Evolutionary conservation across 345 rosid genomes (phyloP), one percentile per base, ranked within the genome.

Genomic region (Bruguiera parviflora): DNA sequence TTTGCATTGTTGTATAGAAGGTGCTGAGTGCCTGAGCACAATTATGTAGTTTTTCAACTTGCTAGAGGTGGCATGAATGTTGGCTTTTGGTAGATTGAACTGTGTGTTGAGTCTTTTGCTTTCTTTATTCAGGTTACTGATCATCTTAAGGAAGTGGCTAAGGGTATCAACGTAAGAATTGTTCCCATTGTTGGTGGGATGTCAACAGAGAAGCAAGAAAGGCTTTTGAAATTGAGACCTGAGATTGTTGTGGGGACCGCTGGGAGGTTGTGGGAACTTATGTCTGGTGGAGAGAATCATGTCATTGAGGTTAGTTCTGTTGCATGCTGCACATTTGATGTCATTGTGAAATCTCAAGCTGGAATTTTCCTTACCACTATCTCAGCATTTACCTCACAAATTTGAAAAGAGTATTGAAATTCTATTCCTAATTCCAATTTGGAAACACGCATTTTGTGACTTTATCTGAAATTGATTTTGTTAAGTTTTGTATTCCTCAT

Each of bases 141-240:
- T 69, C 99, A 95, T 85, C 86, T 95, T 51, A 88, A 85, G 85
- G 85, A 73, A 77, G 87, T 85, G 57, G 84, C 96, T 46, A 82
- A 77, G 70, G 81, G 79, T 81, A 82, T 91, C 24, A 75, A 73
- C 46, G 79, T 92, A 60, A 86, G 82, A 62, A 92, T 90, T 61
- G 89, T 90, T 82, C 87, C 99, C 49, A 85, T 95, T 79, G 96
- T 95, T 75, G 99, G 98, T 75, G 98, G 99, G 66, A 89, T 95
- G 86, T 87, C 98, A 39, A 70, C 92, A 24, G 96, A 90, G 65
- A 92, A 92, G 80, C 99, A 92, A 76, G 93, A 90, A 81, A 84
- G 99, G 62, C 89, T 92, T 70, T 62, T 95, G 33, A 87, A 86
- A 83, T 79, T 82, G 58, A 88, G 96, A 83, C 99, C 99, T 53